Conservation (phyloP, 106 monocot species). For the Posidonia australis region DNA sequence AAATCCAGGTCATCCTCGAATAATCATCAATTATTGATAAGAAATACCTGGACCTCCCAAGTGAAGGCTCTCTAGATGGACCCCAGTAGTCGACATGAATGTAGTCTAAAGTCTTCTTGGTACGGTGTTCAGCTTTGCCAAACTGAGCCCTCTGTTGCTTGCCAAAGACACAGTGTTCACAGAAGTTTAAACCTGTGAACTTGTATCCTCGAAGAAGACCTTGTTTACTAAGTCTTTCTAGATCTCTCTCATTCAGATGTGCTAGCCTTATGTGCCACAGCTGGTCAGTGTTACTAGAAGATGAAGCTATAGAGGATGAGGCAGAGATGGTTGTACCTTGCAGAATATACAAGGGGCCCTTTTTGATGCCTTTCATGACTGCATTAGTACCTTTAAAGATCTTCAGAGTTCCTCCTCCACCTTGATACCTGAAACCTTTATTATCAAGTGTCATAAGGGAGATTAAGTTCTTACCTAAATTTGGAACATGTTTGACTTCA, state of each 20-base stretch:
- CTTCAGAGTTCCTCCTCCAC: neutral
- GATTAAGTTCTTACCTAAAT: neutral
- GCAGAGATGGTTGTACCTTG: neutral
- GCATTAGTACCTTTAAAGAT: neutral
- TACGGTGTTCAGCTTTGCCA: constrained; percentile 5
- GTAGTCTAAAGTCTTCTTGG: constrained; percentile 9
- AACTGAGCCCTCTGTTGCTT: constrained; percentile 5
- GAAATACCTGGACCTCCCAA: too few species aligned
- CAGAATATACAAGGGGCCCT: neutral
- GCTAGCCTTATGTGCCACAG: neutral
- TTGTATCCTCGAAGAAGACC: neutral
- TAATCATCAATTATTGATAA: too few species aligned
- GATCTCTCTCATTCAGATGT: neutral
- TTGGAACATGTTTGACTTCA: neutral
- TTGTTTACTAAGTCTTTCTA: neutral
- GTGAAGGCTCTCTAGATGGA: neutral
- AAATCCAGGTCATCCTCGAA: neutral
- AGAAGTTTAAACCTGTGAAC: neutral
- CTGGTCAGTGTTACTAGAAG: too few species aligned
- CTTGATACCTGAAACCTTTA: neutral
- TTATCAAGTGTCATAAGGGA: neutral
- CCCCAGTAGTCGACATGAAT: constrained; percentile 13
- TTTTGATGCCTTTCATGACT: constrained; percentile 3
- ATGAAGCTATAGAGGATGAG: too few species aligned
- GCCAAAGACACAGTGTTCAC: constrained; percentile 8